phyloP scores from a whole-genome alignment of 1,284 basidiomycete genomes.

The Boletus hoseneyae region DNA sequence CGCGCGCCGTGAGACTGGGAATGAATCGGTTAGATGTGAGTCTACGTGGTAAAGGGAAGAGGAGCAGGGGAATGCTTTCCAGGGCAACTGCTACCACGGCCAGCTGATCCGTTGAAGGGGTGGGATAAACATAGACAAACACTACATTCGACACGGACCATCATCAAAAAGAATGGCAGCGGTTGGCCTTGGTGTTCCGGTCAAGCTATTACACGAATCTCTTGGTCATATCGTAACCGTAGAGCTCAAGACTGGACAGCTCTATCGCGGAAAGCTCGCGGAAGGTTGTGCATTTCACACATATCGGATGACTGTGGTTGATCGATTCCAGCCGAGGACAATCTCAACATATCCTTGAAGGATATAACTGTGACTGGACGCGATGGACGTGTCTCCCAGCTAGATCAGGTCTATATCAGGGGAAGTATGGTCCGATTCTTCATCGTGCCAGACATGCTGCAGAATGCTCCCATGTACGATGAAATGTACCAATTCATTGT shows the following conservation, averaged over 20 bases:
- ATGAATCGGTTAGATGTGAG: too few relatives aligned
- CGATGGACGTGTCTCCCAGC: constrained; percentile 98
- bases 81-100: not conserved
- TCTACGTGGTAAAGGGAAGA: not conserved
- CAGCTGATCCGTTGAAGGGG: too few relatives aligned
- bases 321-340: constrained; percentile 84
- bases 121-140: constrained; percentile 27
- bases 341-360: constrained; percentile 93
- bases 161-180: constrained; percentile 27
- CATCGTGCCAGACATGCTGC: constrained; percentile 99
- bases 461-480: constrained; percentile 97
- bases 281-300: constrained; percentile 59
- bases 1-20: too few relatives aligned
- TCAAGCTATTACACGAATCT: constrained; percentile 91
- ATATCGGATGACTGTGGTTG: constrained; percentile 16
- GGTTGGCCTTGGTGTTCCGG: constrained; percentile 80
- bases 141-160: constrained; percentile 6
- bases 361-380: constrained; percentile 98
- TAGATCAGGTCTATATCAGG: constrained; percentile 98
- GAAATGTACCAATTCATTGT: not conserved
- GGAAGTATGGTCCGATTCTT: constrained; percentile 98
- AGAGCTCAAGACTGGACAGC: constrained; percentile 95
- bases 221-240: constrained; percentile 97
- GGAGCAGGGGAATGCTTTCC: not conserved
- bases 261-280: constrained; percentile 96